phyloP scores from a whole-genome alignment of 495 filamentous ascomycete species.

The Penicillium cataractarum region DNA sequence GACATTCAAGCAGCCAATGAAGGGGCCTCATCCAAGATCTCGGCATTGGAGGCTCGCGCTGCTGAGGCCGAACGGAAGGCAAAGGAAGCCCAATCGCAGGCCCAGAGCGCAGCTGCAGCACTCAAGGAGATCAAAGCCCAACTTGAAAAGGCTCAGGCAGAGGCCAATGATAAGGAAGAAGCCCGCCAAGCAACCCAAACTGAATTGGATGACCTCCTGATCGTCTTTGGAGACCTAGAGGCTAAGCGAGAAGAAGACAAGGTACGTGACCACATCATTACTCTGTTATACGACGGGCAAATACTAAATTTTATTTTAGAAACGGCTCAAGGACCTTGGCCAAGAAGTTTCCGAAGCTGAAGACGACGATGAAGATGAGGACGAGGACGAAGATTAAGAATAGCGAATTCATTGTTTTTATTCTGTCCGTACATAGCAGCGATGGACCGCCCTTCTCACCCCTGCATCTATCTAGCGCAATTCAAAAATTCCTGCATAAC shows the following conservation, averaged over 20 bases:
- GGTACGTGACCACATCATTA: constrained; percentile 51
- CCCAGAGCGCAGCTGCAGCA: constrained; percentile 24
- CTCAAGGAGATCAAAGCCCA: constrained; percentile 28
- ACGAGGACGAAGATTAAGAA: constrained; percentile 61
- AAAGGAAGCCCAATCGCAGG: constrained; percentile 53
- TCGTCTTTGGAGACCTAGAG: constrained; percentile 89
- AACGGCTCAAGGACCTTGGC: constrained; percentile 73
- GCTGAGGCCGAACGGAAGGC: constrained; percentile 46
- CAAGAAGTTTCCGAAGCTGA: constrained; percentile 78
- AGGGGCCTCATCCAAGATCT: constrained; percentile 53
- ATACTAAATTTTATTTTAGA: constrained; percentile 49
- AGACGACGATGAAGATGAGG: constrained; percentile 69
- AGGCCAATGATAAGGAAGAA: constrained; percentile 60
- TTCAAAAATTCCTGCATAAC: neutral
- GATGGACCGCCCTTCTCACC: neutral
- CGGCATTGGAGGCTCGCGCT: constrained; percentile 50
- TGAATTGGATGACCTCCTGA: constrained; percentile 82
- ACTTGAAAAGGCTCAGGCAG: constrained; percentile 32
- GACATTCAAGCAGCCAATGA: constrained; percentile 62
- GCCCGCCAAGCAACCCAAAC: constrained; percentile 65
- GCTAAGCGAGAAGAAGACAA: constrained; percentile 81
- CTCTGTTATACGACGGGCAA: neutral
- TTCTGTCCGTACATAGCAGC: constrained; percentile 22
- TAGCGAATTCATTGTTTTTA: constrained; percentile 23
- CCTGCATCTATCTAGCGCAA: neutral